Evolutionary conservation across 2,329 filamentous ascomycete species (phyloP), one percentile per base, ranked within the genome.

Genomic region (Hirsutella rhossiliensis): DNA sequence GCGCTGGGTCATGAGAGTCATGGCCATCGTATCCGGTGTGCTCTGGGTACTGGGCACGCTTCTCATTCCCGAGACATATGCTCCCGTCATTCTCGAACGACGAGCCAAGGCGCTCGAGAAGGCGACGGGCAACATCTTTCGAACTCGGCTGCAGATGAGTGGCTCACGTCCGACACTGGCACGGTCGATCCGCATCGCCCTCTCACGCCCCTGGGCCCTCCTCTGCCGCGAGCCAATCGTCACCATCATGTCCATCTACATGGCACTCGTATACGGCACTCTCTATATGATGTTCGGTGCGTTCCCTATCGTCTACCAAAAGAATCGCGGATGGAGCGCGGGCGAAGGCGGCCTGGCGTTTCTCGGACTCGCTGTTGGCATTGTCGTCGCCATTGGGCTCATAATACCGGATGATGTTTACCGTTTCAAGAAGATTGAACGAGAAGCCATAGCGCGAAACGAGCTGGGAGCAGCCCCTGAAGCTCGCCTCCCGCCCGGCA

Each of bases 31-130:
- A 11, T 69, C 83, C 27, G 79, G 71, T 15, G 58, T 81, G 41
- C 76, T 82, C 52, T 92, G 83, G 78, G 47, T 83, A 62, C 92
- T 86, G 12, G 8, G 8, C 32, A 6, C 15, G 7, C 32, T 34
- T n/a, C 13, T 7, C n/a, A 82, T 94, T 0, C 86, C 87, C 1
- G 88, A 94, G 62, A 95, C 88, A 0, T 94, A 92, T 59, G 82
- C 87, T 0, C 87, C 88, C 0, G 84, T 78, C 0, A 79, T 95
- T 42, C 75, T 96, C 15, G 74, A 76, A 43, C 66, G 65, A 28
- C 75, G 87, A 11, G 88, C 88, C 3, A 70, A 72, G 55, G 84
- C 85, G 59, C 66, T 92, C 48, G 75, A 87, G 43, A 77, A 81
- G 56, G 62, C 78, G 29, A 83, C 84, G 1, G 79, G 81, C 19